Conservation (phyloP, 2,329 filamentous ascomycete species). For the Rutstroemia sp. region DNA sequence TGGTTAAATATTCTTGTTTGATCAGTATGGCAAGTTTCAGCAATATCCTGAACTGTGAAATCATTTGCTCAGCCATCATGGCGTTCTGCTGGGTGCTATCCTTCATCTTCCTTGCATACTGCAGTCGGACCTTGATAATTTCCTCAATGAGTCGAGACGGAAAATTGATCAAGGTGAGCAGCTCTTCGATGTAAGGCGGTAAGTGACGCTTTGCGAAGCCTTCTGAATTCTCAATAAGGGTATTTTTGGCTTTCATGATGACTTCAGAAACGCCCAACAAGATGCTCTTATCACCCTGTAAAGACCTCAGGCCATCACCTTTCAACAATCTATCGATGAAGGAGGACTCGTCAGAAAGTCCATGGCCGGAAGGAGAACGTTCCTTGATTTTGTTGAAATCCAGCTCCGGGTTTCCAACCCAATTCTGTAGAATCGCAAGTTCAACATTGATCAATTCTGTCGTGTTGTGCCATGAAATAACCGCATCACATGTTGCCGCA, state of each 20-base stretch:
- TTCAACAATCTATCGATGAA: constrained; percentile 94
- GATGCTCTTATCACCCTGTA: constrained; percentile 84
- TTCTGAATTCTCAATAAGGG: constrained; percentile 77
- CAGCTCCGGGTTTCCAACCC: constrained; percentile 94
- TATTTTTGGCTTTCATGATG: constrained; percentile 88
- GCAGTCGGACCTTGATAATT: constrained; percentile 85
- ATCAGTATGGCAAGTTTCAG: constrained; percentile 87
- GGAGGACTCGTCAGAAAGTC: constrained; percentile 80
- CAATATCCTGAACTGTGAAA: constrained; percentile 88
- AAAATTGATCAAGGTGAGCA: constrained; percentile 94
- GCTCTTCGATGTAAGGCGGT: constrained; percentile 92
- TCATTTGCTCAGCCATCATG: constrained; percentile 97
- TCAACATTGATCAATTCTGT: constrained; percentile 95
- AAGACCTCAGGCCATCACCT: constrained; percentile 85
- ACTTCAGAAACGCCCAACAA: constrained; percentile 75
- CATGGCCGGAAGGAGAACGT: constrained; percentile 59
- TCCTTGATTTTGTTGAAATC: constrained; percentile 76
- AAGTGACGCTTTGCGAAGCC: constrained; percentile 84
- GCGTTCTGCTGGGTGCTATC: constrained; percentile 86
- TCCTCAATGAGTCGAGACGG: constrained; percentile 93
- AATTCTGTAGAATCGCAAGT: constrained; percentile 81
- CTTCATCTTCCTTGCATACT: constrained; percentile 91
- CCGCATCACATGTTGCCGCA: constrained; percentile 74
- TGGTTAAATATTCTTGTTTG: constrained; percentile 78
- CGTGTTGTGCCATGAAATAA: constrained; percentile 95